Percentiles rank a stretch among this genome's conserved stretches.
phyloP scores from a whole-genome alignment of 2,329 filamentous ascomycete species.

The Domatiomyces catenatus region DNA sequence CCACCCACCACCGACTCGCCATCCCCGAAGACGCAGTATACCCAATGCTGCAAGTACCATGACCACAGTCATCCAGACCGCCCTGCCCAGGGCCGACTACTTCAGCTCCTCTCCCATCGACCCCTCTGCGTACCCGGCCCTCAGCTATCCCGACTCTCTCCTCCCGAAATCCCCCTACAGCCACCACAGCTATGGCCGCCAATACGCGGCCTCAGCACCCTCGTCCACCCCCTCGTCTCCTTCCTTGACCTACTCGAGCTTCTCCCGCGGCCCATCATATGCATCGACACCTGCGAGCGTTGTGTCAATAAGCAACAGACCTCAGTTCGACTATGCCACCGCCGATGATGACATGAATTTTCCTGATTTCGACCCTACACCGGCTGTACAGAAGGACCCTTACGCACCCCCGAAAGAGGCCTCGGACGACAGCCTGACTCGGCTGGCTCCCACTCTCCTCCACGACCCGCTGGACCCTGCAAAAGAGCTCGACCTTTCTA shows the following conservation, averaged over 20 bases:
- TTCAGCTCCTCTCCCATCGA: constrained; percentile 22
- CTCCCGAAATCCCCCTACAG: constrained; percentile 5
- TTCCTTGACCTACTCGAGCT: constrained; percentile 19
- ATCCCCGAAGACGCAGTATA: background rate
- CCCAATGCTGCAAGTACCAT: constrained; percentile 17
- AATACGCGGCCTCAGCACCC: constrained; percentile 20
- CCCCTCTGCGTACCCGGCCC: constrained; percentile 13
- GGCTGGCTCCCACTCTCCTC: background rate
- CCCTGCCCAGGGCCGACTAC: constrained; percentile 20
- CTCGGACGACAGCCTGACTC: background rate
- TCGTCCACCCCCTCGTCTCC: constrained; percentile 27
- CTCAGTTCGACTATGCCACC: constrained; percentile 10
- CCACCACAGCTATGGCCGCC: constrained; percentile 8
- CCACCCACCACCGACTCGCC: background rate
- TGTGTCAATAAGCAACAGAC: constrained; percentile 22
- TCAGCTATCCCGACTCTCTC: constrained; percentile 8
- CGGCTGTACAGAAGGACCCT: background rate
- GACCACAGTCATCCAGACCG: constrained; percentile 23
- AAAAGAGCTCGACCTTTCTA: constrained; percentile 18
- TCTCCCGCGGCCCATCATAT: constrained; percentile 21
- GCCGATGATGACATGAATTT: constrained; percentile 27
- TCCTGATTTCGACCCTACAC: constrained; percentile 27
- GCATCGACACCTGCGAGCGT: constrained; percentile 25
- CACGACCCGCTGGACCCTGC: background rate
- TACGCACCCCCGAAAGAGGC: background rate